A percentile compares a stretch with the other conserved stretches of the same genome.
Conservation (phyloP, 352 stramenopile species). For the Vaucheria bursata region DNA sequence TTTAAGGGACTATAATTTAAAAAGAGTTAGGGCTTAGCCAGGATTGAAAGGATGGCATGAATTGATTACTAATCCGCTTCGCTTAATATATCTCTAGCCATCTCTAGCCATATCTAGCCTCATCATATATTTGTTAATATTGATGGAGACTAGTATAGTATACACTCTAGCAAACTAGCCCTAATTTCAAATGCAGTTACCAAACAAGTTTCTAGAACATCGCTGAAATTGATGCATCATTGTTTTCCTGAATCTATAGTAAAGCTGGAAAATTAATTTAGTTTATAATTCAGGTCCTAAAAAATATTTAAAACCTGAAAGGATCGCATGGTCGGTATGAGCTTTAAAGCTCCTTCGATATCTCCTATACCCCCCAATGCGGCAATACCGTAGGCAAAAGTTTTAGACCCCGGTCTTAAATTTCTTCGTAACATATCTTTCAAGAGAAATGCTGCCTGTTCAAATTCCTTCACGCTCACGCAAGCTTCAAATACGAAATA, state of each 20-base stretch:
- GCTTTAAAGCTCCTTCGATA: neutral
- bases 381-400: neutral
- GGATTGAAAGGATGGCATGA: no score
- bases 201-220: neutral
- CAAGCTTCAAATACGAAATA: no score
- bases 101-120: no score
- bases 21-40: neutral
- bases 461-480: neutral
- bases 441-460: neutral
- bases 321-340: neutral
- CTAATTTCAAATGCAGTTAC: neutral
- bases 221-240: neutral
- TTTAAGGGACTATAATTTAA: neutral
- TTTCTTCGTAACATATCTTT: constrained; percentile 2
- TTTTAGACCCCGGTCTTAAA: neutral
- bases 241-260: neutral
- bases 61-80: no score
- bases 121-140: neutral
- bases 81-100: no score
- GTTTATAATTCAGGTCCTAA: neutral
- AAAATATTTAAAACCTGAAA: neutral
- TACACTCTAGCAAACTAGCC: neutral
- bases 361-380: neutral
- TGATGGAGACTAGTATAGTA: neutral
- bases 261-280: neutral